Percentiles rank a stretch among this genome's conserved stretches.
phyloP scores from a whole-genome alignment of 345 rosid genomes.

The Gossypium stocksii region DNA sequence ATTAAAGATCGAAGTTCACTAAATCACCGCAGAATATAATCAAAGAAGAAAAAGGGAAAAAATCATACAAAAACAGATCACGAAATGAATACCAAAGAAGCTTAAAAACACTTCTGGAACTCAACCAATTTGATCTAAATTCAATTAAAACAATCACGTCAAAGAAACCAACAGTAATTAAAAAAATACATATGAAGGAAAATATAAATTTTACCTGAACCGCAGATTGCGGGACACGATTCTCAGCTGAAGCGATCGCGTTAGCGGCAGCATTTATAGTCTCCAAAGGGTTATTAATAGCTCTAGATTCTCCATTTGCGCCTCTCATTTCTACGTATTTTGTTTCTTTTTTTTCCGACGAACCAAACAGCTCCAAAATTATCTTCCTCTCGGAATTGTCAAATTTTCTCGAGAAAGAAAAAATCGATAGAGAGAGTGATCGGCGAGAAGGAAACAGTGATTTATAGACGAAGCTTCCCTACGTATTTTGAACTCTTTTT shows the following conservation, averaged over 20 bases:
- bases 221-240: constrained; percentile 55
- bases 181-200: constrained; percentile 11
- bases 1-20: not conserved
- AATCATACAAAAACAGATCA: constrained; percentile 20
- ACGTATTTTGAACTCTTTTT: not conserved
- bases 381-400: constrained; percentile 15
- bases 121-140: not conserved
- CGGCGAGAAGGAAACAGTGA: not conserved
- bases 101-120: constrained; percentile 1
- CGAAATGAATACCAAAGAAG: not conserved
- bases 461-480: constrained; percentile 4
- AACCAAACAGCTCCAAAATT: constrained; percentile 4
- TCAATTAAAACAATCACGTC: not conserved
- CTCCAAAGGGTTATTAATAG: constrained; percentile 41
- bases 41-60: constrained; percentile 1
- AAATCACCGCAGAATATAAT: not conserved
- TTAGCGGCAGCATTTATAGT: constrained; percentile 87
- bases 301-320: constrained; percentile 34
- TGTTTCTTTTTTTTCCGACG: not conserved
- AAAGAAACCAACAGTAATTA: not conserved
- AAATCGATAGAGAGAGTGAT: not conserved
- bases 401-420: constrained; percentile 21
- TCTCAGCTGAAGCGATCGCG: constrained; percentile 75
- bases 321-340: constrained; percentile 38
- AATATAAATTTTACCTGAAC: constrained; percentile 34